Conservation (phyloP, 257 asterid species). For the Solanum virginianum region DNA sequence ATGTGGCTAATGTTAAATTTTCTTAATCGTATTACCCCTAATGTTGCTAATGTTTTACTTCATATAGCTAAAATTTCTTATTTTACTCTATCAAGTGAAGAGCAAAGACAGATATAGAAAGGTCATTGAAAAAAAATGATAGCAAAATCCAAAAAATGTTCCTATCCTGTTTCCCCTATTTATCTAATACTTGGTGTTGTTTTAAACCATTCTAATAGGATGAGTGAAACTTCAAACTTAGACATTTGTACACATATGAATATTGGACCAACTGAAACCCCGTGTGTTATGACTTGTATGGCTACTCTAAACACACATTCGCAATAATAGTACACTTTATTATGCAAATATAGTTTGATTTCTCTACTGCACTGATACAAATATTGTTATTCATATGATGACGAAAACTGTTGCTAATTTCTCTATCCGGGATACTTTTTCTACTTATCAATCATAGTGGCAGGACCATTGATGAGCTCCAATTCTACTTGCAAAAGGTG, state of each 20-base stretch:
- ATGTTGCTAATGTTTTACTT: background rate
- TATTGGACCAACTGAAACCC: background rate
- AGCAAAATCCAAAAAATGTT: background rate
- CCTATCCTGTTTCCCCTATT: background rate
- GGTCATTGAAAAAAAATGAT: background rate
- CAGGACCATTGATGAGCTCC: too few species aligned
- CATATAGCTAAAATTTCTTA: too few species aligned
- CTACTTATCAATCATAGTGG: too few species aligned
- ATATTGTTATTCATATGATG: too few species aligned
- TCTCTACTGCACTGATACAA: background rate
- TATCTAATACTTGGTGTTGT: background rate
- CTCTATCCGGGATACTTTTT: too few species aligned
- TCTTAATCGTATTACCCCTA: background rate
- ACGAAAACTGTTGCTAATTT: too few species aligned
- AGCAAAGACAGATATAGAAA: too few species aligned
- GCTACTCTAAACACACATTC: background rate
- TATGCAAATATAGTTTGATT: too few species aligned
- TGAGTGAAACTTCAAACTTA: background rate
- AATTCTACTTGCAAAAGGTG: too few species aligned
- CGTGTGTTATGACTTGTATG: background rate
- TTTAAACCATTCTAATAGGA: background rate
- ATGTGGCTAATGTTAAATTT: background rate
- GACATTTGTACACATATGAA: too few species aligned
- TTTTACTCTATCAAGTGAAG: too few species aligned
- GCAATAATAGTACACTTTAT: too few species aligned